phyloP scores from a whole-genome alignment of 495 filamentous ascomycete species.

The Darksidea phi region DNA sequence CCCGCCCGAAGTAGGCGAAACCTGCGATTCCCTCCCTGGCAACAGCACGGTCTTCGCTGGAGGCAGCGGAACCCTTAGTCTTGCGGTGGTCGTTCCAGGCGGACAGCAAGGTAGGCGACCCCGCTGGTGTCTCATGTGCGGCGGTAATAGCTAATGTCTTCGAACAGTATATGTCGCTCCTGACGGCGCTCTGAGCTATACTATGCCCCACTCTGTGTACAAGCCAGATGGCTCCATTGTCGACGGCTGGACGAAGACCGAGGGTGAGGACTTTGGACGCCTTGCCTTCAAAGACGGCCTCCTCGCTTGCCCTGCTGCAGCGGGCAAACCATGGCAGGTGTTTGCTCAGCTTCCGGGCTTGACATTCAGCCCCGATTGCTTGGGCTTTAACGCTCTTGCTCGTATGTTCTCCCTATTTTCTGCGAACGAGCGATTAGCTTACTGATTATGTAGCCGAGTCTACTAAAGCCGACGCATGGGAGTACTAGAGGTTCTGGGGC shows the following conservation, averaged over 20 bases:
- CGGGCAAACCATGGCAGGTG: conserved; percentile 28
- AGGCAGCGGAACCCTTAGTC: conserved; percentile 43
- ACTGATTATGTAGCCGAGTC: conserved; percentile 11
- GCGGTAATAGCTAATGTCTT: background rate
- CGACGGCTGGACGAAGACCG: conserved; percentile 29
- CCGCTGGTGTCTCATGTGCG: background rate
- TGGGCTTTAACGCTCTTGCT: conserved; percentile 33
- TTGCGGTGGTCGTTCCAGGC: conserved; percentile 59
- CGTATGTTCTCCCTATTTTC: conserved; percentile 11
- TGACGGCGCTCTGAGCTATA: conserved; percentile 59
- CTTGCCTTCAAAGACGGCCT: conserved; percentile 24
- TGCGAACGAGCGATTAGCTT: background rate
- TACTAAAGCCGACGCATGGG: conserved; percentile 32
- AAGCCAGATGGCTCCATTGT: conserved; percentile 54
- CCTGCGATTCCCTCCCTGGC: conserved; percentile 38
- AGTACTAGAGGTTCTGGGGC: conserved; percentile 31
- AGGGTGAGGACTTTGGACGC: conserved; percentile 25
- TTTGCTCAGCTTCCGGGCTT: conserved; percentile 24
- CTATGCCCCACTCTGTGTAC: conserved; percentile 57
- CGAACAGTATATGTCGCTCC: conserved; percentile 55
- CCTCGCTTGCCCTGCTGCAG: conserved; percentile 30
- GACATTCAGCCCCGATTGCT: conserved; percentile 7
- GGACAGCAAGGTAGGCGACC: conserved; percentile 50
- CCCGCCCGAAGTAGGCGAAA: conserved; percentile 11
- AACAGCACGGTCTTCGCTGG: conserved; percentile 49